Conservation (phyloP, 495 filamentous ascomycete species). For the Hypomontagnella monticulosa region DNA sequence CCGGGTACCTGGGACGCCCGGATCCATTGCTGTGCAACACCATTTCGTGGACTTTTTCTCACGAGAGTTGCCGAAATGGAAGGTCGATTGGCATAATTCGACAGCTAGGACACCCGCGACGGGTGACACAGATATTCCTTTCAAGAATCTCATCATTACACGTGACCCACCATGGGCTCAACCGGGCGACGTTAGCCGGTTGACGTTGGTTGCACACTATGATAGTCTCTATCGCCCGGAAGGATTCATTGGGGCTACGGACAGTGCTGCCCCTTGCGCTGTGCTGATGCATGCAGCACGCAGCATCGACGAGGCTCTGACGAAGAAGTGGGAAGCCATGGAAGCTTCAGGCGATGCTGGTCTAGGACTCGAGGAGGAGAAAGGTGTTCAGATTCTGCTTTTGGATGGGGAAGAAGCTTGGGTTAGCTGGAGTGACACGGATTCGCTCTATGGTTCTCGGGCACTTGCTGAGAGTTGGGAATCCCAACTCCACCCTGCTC, state of each 20-base stretch:
- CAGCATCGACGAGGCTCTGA: constrained; percentile 53
- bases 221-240: constrained; percentile 78
- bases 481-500: constrained; percentile 67
- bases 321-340: constrained; percentile 52
- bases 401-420: constrained; percentile 95
- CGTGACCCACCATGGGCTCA: constrained; percentile 83
- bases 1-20: constrained; percentile 82
- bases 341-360: constrained; percentile 47
- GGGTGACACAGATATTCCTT: constrained; percentile 72
- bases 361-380: constrained; percentile 51
- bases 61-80: constrained; percentile 76
- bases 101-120: constrained; percentile 76
- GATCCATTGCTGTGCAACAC: constrained; percentile 71
- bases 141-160: constrained; percentile 81
- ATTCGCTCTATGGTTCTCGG: constrained; percentile 84
- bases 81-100: constrained; percentile 82
- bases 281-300: constrained; percentile 76
- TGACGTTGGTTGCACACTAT: constrained; percentile 94
- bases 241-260: constrained; percentile 88
- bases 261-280: constrained; percentile 89
- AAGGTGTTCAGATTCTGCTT: constrained; percentile 84
- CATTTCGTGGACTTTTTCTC: constrained; percentile 83
- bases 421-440: constrained; percentile 73
- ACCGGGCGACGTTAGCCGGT: constrained; percentile 71
- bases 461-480: constrained; percentile 84